phyloP scores from a whole-genome alignment of 129 eudicot genomes.

The Artemisia tridentata region DNA sequence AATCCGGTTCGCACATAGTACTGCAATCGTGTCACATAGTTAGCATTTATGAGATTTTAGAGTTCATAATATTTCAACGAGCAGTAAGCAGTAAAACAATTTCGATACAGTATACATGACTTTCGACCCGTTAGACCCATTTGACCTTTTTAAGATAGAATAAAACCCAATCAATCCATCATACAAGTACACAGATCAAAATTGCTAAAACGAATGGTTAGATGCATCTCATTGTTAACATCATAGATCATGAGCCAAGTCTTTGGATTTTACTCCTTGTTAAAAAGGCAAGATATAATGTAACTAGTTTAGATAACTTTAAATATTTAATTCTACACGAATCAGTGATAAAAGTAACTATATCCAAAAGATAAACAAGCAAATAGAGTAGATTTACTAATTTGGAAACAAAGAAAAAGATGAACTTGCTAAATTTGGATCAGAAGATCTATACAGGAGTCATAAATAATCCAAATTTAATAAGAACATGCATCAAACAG shows the following conservation, averaged over 20 bases:
- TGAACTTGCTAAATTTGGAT: constrained; percentile 8
- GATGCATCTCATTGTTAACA: no score
- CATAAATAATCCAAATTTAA: constrained; percentile 14
- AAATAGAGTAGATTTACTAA: constrained; percentile 1
- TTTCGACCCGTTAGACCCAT: no score
- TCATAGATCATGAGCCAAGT: background rate
- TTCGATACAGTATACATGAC: no score
- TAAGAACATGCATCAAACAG: constrained; percentile 19
- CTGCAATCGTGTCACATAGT: constrained; percentile 36
- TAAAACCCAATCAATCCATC: no score
- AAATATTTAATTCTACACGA: background rate
- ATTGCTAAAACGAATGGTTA: no score
- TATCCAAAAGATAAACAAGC: constrained; percentile 1
- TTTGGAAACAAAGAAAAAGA: constrained; percentile 20
- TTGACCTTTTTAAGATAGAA: no score
- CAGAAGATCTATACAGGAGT: constrained; percentile 5
- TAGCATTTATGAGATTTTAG: constrained; percentile 1
- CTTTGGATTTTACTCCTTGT: constrained; percentile 4
- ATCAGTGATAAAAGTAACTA: background rate
- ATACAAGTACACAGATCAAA: no score
- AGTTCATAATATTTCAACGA: constrained; percentile 4
- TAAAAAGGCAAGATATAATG: background rate
- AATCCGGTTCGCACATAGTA: constrained; percentile 79
- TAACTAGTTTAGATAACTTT: background rate
- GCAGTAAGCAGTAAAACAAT: no score